A percentile compares a stretch with the other conserved stretches of the same genome.
These are phyloP conservation scores for Rutstroemia sydowiana DNA, from an alignment of 2,329 filamentous ascomycete species.

Conservation along the genomic window DNA sequence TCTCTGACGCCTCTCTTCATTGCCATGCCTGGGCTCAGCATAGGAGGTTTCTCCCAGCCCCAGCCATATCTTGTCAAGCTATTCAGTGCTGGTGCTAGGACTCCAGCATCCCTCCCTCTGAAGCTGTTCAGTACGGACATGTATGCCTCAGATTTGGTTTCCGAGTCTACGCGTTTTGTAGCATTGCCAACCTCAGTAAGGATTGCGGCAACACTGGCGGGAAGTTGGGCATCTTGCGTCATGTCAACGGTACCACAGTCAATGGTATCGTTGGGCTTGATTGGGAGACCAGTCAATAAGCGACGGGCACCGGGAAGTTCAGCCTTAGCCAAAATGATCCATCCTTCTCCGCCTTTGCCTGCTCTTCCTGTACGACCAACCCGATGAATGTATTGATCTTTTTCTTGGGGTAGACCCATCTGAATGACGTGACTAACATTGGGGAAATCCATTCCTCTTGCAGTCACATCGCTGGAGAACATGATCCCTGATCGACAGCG, in stretches of 20 bases:
- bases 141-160: slow-evolving; percentile 24
- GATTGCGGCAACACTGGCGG: slow-evolving; percentile 22
- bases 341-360: slow-evolving; percentile 64
- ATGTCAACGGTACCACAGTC: slow-evolving; percentile 27
- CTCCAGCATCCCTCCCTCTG: neutral
- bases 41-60: slow-evolving; percentile 29
- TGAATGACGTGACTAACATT: slow-evolving; percentile 75
- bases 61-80: slow-evolving; percentile 29
- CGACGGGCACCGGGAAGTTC: slow-evolving; percentile 18
- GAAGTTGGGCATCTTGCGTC: slow-evolving; percentile 29
- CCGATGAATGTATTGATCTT: slow-evolving; percentile 70
- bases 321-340: slow-evolving; percentile 49
- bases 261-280: slow-evolving; percentile 22
- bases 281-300: slow-evolving; percentile 25
- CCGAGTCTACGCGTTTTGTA: slow-evolving; percentile 24
- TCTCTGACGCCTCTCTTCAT: slow-evolving; percentile 21
- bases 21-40: slow-evolving; percentile 15
- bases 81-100: slow-evolving; percentile 15
- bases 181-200: slow-evolving; percentile 24
- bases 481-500: slow-evolving; percentile 53
- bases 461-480: slow-evolving; percentile 73
- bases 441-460: slow-evolving; percentile 78
- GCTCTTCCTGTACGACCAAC: slow-evolving; percentile 71
- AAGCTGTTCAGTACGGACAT: slow-evolving; percentile 15
- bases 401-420: slow-evolving; percentile 54